Percentiles rank a stretch among this genome's conserved stretches.
phyloP scores from a whole-genome alignment of 2,329 filamentous ascomycete species.

The Zymoseptoria tritici region DNA sequence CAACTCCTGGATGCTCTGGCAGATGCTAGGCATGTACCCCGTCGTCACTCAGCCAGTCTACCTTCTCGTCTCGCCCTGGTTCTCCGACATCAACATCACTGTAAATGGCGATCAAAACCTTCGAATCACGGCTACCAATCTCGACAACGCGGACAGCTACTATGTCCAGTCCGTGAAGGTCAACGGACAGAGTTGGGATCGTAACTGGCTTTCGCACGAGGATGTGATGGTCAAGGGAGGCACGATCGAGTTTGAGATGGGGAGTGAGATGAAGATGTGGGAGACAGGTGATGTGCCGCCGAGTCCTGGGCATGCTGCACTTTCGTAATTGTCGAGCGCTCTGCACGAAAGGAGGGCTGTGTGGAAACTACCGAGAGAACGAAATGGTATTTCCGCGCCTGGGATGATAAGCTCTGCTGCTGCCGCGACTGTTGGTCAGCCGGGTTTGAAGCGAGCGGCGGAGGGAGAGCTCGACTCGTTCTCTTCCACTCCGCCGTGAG shows the following conservation, averaged over 20 bases:
- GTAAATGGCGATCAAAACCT: slow-evolving; percentile 30
- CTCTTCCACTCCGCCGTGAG: no score
- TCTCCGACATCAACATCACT: slow-evolving; percentile 26
- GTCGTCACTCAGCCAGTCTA: slow-evolving; percentile 32
- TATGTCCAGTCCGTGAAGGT: slow-evolving; percentile 49
- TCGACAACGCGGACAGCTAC: slow-evolving; percentile 37
- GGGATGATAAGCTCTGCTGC: no score
- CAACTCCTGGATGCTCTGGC: slow-evolving; percentile 27
- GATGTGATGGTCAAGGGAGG: slow-evolving; percentile 42
- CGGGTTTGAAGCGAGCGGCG: no score
- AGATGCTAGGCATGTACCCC: slow-evolving; percentile 30
- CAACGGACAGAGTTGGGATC: slow-evolving; percentile 45
- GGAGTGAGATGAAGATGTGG: slow-evolving; percentile 36
- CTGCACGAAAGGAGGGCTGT: neutral
- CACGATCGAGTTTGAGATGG: slow-evolving; percentile 43
- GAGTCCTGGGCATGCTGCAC: slow-evolving; percentile 37
- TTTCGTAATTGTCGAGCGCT: neutral
- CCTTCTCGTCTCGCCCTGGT: slow-evolving; percentile 21
- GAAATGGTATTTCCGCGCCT: no score
- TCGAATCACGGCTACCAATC: slow-evolving; percentile 40
- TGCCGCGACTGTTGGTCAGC: no score
- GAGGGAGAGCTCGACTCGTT: no score
- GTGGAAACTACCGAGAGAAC: neutral
- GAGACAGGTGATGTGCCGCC: slow-evolving; percentile 46
- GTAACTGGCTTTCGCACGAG: slow-evolving; percentile 50